These are phyloP conservation scores for Peterozyma xylosa DNA, from an alignment of 805 yeast genomes.

Conservation along the genomic window DNA sequence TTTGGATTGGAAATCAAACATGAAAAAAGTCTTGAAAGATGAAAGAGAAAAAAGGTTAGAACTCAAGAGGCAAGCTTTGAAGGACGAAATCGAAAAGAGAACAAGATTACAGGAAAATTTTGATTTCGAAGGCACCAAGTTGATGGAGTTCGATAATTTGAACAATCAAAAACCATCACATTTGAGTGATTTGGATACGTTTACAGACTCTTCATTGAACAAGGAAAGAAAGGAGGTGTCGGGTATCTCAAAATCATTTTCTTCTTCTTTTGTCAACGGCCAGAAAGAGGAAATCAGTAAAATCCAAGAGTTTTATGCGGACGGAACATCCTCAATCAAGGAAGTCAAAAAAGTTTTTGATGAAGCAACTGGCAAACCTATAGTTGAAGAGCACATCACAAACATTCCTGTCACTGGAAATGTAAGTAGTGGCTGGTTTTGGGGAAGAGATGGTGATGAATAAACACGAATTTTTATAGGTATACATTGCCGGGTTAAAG, in stretches of 20 bases:
- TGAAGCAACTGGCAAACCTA: slow-evolving; percentile 27
- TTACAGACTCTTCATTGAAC: slow-evolving; percentile 9
- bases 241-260: slow-evolving; percentile 29
- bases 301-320: slow-evolving; percentile 28
- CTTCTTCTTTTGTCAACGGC: slow-evolving; percentile 32
- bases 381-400: slow-evolving; percentile 15
- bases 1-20: slow-evolving; percentile 58
- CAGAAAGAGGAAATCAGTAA: slow-evolving; percentile 31
- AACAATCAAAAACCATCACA: neutral
- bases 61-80: slow-evolving; percentile 11
- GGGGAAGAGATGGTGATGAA: slow-evolving; percentile 13
- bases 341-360: slow-evolving; percentile 30
- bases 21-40: slow-evolving; percentile 36
- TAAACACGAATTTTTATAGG: neutral
- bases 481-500: no score
- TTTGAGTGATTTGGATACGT: neutral
- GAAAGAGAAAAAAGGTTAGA: slow-evolving; percentile 20
- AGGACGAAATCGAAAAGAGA: slow-evolving; percentile 9
- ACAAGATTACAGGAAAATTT: slow-evolving; percentile 16
- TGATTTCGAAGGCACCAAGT: neutral
- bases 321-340: slow-evolving; percentile 33
- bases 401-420: slow-evolving; percentile 9
- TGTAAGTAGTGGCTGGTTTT: slow-evolving; percentile 19
- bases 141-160: neutral
- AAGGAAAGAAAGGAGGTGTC: slow-evolving; percentile 18